phyloP scores from a whole-genome alignment of 768 basidiomycete species.

The Leccinum obscurum region DNA sequence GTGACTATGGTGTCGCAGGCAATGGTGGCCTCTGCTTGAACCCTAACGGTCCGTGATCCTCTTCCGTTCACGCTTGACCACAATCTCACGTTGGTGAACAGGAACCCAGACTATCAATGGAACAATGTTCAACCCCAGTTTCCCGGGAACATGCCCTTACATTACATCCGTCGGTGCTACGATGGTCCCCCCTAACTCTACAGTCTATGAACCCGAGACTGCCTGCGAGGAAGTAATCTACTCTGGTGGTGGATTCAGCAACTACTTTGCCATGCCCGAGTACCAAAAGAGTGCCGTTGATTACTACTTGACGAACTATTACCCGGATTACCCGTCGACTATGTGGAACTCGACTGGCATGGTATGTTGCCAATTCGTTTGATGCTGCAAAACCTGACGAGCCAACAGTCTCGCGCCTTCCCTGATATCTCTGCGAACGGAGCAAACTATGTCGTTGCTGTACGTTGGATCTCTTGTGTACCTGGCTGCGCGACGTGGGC shows the following conservation, averaged over 20 bases:
- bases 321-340: slow-evolving; percentile 22
- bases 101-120: slow-evolving; percentile 28
- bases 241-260: slow-evolving; percentile 38
- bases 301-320: slow-evolving; percentile 33
- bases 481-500: no score
- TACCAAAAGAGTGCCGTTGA: slow-evolving; percentile 40
- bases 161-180: slow-evolving; percentile 51
- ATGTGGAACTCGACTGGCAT: slow-evolving; percentile 31
- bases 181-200: slow-evolving; percentile 38
- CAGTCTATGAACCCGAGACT: slow-evolving; percentile 28
- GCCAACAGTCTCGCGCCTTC: slow-evolving; percentile 35
- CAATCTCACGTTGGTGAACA: slow-evolving; percentile 6
- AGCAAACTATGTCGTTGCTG: slow-evolving; percentile 31
- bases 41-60: slow-evolving; percentile 21
- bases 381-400: slow-evolving; percentile 32
- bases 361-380: slow-evolving; percentile 16
- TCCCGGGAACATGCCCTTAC: slow-evolving; percentile 47
- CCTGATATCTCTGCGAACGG: slow-evolving; percentile 41
- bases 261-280: slow-evolving; percentile 41
- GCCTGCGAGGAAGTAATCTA: slow-evolving; percentile 33
- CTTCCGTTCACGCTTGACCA: neutral
- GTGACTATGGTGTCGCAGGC: slow-evolving; percentile 47
- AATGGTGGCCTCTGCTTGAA: slow-evolving; percentile 32
- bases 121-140: slow-evolving; percentile 40
- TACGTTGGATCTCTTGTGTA: slow-evolving; percentile 3